Conservation (phyloP, 2,329 filamentous ascomycete genomes). For the Tolypocladium inflatum region DNA sequence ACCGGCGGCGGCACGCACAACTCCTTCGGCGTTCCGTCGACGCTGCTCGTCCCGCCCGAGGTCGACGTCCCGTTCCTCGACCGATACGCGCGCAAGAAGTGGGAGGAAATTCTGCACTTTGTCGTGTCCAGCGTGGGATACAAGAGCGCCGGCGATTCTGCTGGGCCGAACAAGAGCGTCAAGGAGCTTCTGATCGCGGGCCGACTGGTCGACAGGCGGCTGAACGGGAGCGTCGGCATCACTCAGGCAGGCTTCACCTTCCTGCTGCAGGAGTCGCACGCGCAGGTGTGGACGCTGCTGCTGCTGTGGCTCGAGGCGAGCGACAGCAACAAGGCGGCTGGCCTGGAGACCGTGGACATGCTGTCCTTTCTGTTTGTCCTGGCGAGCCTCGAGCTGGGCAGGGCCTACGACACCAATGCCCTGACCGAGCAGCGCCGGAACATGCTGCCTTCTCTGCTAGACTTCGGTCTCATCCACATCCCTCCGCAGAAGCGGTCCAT, state of each 20-base stretch:
- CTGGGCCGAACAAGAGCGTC: conserved; percentile 62
- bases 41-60: conserved; percentile 48
- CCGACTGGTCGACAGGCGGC: conserved; percentile 60
- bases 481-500: conserved; percentile 47
- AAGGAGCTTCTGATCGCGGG: conserved; percentile 76
- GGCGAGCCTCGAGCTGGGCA: conserved; percentile 83
- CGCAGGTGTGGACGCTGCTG: conserved; percentile 92
- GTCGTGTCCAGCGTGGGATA: conserved; percentile 71
- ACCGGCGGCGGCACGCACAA: conserved; percentile 78
- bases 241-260: conserved; percentile 94
- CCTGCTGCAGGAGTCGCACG: conserved; percentile 86
- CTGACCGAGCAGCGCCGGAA: conserved; percentile 73
- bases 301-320: conserved; percentile 88
- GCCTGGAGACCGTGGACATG: conserved; percentile 85
- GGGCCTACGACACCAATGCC: conserved; percentile 79
- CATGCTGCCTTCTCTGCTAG: conserved; percentile 83
- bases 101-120: conserved; percentile 94
- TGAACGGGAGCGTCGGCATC: conserved; percentile 64
- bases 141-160: conserved; percentile 34
- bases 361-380: conserved; percentile 94
- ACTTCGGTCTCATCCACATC: conserved; percentile 86
- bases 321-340: conserved; percentile 45
- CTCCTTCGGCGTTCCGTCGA: conserved; percentile 83
- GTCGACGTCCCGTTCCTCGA: conserved; percentile 70
- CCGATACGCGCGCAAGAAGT: conserved; percentile 75